These are phyloP conservation scores for Diddensiella santjacobensis DNA, from an alignment of 805 yeast species.

Conservation along the genomic window DNA sequence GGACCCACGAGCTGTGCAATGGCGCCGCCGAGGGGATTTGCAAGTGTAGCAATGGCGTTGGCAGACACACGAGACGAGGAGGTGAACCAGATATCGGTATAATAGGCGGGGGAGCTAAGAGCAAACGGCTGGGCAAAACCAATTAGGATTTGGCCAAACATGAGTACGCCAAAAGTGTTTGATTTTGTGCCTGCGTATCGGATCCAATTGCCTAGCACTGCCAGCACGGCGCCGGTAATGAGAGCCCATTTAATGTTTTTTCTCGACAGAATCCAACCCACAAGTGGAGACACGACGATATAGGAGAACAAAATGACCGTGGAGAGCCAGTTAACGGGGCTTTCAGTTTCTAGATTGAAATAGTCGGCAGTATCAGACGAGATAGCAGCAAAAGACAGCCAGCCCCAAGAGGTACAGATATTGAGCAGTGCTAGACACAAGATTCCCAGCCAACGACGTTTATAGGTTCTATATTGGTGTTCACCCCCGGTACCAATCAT, in stretches of 20 bases:
- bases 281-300: constrained; percentile 27
- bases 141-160: constrained; percentile 34
- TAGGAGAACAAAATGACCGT: constrained; percentile 32
- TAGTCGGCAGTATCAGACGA: constrained; percentile 25
- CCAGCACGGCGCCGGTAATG: constrained; percentile 24
- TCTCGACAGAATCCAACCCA: constrained; percentile 25
- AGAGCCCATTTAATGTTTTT: constrained; percentile 26
- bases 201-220: constrained; percentile 31
- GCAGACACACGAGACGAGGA: constrained; percentile 33
- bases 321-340: constrained; percentile 35
- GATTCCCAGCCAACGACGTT: constrained; percentile 34
- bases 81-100: constrained; percentile 34
- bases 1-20: constrained; percentile 34
- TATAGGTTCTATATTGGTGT: constrained; percentile 25
- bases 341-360: constrained; percentile 23
- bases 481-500: neutral
- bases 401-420: constrained; percentile 33
- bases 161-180: constrained; percentile 28
- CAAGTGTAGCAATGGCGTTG: constrained; percentile 33
- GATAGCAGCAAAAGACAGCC: constrained; percentile 34
- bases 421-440: constrained; percentile 29
- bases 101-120: constrained; percentile 31
- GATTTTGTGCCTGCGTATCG: constrained; percentile 30
- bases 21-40: constrained; percentile 36
- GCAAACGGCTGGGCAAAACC: constrained; percentile 36